These are phyloP conservation scores for Xerophyta viscosa DNA, from an alignment of 106 monocot species.

Conservation along the genomic window DNA sequence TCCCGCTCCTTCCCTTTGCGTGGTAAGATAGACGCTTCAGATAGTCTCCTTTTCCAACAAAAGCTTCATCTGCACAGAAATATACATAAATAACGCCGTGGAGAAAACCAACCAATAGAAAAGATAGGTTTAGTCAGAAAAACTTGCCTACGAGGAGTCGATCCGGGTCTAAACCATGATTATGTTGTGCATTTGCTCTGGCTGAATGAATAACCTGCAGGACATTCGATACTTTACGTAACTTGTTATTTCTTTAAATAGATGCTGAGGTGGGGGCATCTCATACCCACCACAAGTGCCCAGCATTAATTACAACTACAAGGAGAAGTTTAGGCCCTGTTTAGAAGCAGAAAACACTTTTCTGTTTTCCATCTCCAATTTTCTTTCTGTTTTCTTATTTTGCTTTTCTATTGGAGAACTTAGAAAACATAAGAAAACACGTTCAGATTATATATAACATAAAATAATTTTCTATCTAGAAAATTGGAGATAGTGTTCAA, in stretches of 20 bases:
- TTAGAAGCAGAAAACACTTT: too few species aligned
- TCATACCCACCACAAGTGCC: too few species aligned
- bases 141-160: conserved; percentile 76
- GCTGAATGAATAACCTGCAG: conserved; percentile 91
- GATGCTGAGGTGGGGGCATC: too few species aligned
- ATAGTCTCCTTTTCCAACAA: conserved; percentile 84
- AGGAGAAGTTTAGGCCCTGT: too few species aligned
- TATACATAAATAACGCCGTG: not conserved
- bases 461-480: too few species aligned
- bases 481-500: too few species aligned
- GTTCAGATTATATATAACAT: too few species aligned
- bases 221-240: not conserved
- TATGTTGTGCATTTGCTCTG: conserved; percentile 84
- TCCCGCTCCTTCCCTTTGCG: conserved; percentile 77
- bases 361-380: too few species aligned
- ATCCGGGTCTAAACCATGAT: conserved; percentile 89
- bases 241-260: not conserved
- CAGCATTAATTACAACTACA: too few species aligned
- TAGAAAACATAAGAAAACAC: too few species aligned
- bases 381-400: too few species aligned
- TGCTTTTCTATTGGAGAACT: too few species aligned
- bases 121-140: not conserved
- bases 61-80: conserved; percentile 58
- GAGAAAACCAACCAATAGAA: not conserved
- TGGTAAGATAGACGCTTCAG: conserved; percentile 89